Percentiles rank a stretch among this genome's conserved stretches.
Conservation (phyloP, 225 moss, liverwort and hornwort genomes). For the Lunularia cruciata region DNA sequence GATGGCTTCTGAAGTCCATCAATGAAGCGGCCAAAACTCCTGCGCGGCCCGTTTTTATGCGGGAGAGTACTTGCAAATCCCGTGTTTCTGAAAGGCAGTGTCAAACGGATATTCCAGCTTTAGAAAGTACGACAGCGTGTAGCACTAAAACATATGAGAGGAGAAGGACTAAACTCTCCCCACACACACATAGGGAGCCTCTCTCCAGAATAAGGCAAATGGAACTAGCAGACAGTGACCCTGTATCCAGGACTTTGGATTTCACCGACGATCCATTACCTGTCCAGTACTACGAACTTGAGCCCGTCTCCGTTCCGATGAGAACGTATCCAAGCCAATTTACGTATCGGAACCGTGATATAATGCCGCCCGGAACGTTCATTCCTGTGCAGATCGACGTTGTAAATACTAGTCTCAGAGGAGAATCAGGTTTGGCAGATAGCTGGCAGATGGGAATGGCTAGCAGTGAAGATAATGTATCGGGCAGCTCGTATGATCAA, state of each 20-base stretch:
- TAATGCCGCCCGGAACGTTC: constrained; percentile 25
- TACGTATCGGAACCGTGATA: constrained; percentile 12
- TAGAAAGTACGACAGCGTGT: constrained; percentile 12
- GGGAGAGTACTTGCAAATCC: constrained; percentile 12
- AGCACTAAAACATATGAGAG: constrained; percentile 42
- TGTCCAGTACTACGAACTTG: constrained; percentile 1
- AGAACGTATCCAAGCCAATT: constrained; percentile 40
- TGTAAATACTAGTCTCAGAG: constrained; percentile 36
- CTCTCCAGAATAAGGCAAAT: constrained; percentile 9
- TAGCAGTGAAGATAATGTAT: constrained; percentile 13
- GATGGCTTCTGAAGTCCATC: constrained; percentile 27
- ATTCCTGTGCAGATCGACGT: constrained; percentile 45
- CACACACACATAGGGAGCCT: constrained; percentile 23
- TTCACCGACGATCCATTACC: constrained; percentile 17
- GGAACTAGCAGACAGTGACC: constrained; percentile 26
- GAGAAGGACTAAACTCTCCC: constrained; percentile 36
- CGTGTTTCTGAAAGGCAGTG: constrained; percentile 3
- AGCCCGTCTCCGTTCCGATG: constrained; percentile 37
- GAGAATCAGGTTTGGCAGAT: constrained; percentile 12
- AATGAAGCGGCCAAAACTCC: constrained; percentile 11
- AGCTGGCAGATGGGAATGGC: constrained; percentile 9
- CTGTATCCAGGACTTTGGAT: constrained; percentile 16
- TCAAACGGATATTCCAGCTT: constrained; percentile 10
- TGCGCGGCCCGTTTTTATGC: neutral
- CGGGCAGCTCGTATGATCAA: constrained; percentile 5